Evolutionary conservation across 768 basidiomycete genomes (phyloP).

Genomic region (Boletus bicolor): DNA sequence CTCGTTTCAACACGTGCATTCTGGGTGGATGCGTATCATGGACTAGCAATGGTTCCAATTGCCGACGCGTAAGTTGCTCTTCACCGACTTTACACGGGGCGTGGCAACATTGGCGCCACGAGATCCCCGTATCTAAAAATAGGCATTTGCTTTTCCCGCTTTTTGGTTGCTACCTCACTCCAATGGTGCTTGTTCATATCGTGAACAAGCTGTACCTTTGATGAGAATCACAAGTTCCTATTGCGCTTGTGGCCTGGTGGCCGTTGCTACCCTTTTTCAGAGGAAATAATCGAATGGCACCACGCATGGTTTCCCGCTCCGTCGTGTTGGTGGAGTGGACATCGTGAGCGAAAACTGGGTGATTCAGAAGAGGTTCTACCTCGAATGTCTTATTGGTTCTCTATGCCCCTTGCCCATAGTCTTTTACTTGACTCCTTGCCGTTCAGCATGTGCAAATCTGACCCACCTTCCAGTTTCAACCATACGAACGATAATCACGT

Average conservation of each 20-base stretch:
- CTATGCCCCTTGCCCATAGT: neutral
- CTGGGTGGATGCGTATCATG: constrained; percentile 77
- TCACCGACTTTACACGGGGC: constrained; percentile 1
- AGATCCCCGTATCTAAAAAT: constrained; percentile 13
- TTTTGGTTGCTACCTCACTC: constrained; percentile 12
- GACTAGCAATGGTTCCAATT: constrained; percentile 79
- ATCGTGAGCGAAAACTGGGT: neutral
- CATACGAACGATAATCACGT: constrained; percentile 66
- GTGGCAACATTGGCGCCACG: constrained; percentile 15
- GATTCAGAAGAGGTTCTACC: neutral
- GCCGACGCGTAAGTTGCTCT: constrained; percentile 66
- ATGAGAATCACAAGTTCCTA: constrained; percentile 18
- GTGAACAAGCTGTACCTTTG: constrained; percentile 9
- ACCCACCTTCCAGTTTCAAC: constrained; percentile 56
- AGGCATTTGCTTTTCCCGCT: constrained; percentile 2
- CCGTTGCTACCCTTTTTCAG: constrained; percentile 19
- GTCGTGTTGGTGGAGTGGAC: neutral
- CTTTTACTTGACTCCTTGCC: neutral
- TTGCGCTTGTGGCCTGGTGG: constrained; percentile 11
- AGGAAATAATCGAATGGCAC: constrained; percentile 3
- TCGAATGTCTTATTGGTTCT: neutral
- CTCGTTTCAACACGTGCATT: constrained; percentile 84
- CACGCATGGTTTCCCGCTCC: neutral
- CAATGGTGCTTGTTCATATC: constrained; percentile 16
- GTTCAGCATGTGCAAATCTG: constrained; percentile 13